Evolutionary conservation across 139 green algal species (phyloP), one percentile per base, ranked within the genome.

Genomic region (Chlamydomonas incerta): DNA sequence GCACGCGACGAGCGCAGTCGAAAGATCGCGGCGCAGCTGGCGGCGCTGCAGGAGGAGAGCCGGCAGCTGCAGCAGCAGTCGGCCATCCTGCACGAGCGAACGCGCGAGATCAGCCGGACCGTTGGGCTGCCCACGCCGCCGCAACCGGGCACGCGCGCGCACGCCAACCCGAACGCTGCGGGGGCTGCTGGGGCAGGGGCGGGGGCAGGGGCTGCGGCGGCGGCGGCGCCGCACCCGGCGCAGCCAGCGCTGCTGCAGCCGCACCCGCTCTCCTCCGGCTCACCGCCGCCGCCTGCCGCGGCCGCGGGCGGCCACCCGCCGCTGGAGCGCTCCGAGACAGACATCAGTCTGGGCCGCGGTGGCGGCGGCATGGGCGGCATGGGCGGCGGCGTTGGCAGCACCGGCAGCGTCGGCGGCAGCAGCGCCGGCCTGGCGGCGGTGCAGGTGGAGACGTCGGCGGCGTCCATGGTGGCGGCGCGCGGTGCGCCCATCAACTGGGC

Each of bases 41-140:
- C 83, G 18, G 75, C 83, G 63, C 89, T 92, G 60, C 89, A 92
- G 72, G 82, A 90, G 66, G 89, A 92, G 86, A 89, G 81, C 23
- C 69, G 82, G 46, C 55, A 69, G 65, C 79, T 92, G 79, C 89
- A 92, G 89, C 55, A 84, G 72, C 86, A 89, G 52, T 89, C 82
- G 72, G 28, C 65, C 57, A 10, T 72, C 21, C 79, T 92, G 63
- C 86, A 87, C 72, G 71, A 90, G 83, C 76, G 89, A 15, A 86
- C 89, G 9, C 72, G 86, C n/a, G 89, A 89, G 46, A 89, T 90
- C 66, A 26, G 79, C 46, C 52, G 65, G 63, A 60, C 41, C 41
- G 84, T 76, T n/a, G 84, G 84, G 9, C 58, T 88, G 35, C 67
- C 80, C 67, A 77, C 67, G 24, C 67, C 70, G 69, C 80, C 47